Base-by-base conservation (phyloP, 345 rosid genomes). In the Linum tenue region DNA sequence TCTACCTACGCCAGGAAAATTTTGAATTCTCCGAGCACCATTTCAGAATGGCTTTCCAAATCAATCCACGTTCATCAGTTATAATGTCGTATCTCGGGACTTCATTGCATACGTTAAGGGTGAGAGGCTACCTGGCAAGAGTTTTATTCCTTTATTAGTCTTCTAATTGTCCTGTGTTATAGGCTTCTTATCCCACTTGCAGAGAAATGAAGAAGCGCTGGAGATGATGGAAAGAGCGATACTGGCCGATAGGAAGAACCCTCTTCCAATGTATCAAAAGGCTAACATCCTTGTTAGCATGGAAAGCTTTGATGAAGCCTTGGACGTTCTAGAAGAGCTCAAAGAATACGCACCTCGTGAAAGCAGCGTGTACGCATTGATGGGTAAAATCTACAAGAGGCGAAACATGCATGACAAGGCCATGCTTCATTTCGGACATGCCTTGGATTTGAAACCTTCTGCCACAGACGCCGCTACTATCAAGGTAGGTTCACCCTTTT, bases 221-320 rank as follows among this genome's bases (percentile, higher is more conserved):
- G 89, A 78, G 77, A 82, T 90, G 81, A 88, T 94, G 97, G 95
- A 94, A 77, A 78, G 77, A 69, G 97, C 99, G 37, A 85, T 94
- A 69, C 65, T 82, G 74, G 95, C 99, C 5, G 99, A 94, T 67
- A 82, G 80, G 72, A 94, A 90, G 71, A 94, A 90, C 66, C 97
- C 99, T 68, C 96, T 90, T 77, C 97, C 99, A 39, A 88, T 88
- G 96, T 94, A 94, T 76, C 92, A 94, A 74, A 94, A 94, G 83
- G 97, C 97, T 56, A 88, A 81, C 73, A 84, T 91, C 51, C 91
- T 91, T 10, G 80, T 85, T 68, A 80, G 87, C 77, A 68, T 91
- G 80, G 91, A 83, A 77, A 81, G 75, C 59, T 82, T 84, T 73
- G 91, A 88, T n/a, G 91, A 87, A 79, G 99, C 99, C 65, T 70